These are phyloP conservation scores for Albatrellus sp. DNA, from an alignment of 1,284 basidiomycete genomes.

Conservation along the genomic window DNA sequence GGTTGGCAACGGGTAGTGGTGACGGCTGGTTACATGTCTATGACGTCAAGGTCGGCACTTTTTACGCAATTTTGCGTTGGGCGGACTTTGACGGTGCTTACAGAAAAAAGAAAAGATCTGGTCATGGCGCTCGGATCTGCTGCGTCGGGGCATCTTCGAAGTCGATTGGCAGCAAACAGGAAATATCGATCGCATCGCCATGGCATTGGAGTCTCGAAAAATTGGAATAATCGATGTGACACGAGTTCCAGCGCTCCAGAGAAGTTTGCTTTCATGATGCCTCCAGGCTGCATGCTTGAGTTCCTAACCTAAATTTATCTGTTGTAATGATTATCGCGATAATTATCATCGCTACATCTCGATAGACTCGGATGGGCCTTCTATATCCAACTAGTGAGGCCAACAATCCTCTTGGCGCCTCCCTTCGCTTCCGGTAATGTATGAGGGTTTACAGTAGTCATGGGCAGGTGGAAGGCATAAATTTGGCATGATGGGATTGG, in stretches of 20 bases:
- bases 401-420: too few species aligned
- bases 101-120: conserved; percentile 36
- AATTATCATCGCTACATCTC: too few species aligned
- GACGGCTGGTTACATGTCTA: conserved; percentile 53
- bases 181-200: conserved; percentile 38
- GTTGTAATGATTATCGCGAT: too few species aligned
- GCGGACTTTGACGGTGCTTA: not conserved
- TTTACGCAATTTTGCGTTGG: not conserved
- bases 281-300: too few species aligned
- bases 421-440: too few species aligned
- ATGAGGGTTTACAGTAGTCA: too few species aligned
- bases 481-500: too few species aligned
- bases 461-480: too few species aligned
- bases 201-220: conserved; percentile 40
- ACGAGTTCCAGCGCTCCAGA: conserved; percentile 25
- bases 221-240: conserved; percentile 44
- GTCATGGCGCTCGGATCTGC: conserved; percentile 42
- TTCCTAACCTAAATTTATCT: too few species aligned
- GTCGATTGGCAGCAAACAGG: conserved; percentile 45
- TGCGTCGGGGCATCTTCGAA: conserved; percentile 48
- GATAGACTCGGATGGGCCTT: too few species aligned
- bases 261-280: conserved; percentile 3
- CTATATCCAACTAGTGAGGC: too few species aligned
- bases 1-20: conserved; percentile 45
- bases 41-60: conserved; percentile 24